These are phyloP conservation scores for Tricholoma bakamatsutake DNA, from an alignment of 768 basidiomycete species.

Conservation along the genomic window DNA sequence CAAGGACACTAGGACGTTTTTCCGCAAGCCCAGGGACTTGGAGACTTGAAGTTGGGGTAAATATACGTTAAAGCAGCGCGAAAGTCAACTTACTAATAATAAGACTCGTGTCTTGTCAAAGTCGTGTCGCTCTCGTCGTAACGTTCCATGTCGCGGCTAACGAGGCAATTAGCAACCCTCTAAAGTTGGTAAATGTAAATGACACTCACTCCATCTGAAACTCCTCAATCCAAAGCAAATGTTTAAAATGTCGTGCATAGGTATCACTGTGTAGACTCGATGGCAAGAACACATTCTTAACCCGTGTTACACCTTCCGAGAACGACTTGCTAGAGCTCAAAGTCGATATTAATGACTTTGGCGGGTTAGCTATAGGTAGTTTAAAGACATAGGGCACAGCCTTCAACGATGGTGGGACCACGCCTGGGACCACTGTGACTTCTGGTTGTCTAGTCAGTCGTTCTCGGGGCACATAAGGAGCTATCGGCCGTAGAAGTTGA, in stretches of 20 bases:
- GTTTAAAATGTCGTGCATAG: slow-evolving; percentile 40
- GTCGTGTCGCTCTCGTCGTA: slow-evolving; percentile 32
- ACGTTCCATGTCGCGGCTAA: slow-evolving; percentile 32
- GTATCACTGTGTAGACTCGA: slow-evolving; percentile 25
- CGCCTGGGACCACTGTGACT: slow-evolving; percentile 31
- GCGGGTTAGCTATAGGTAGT: slow-evolving; percentile 34
- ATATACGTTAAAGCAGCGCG: background rate
- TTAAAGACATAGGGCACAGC: slow-evolving; percentile 32
- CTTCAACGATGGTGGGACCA: slow-evolving; percentile 30
- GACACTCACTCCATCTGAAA: slow-evolving; percentile 21
- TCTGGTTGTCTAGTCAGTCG: slow-evolving; percentile 24
- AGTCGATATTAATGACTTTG: slow-evolving; percentile 21
- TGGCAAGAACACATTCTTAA: slow-evolving; percentile 34
- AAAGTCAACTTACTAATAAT: slow-evolving; percentile 31
- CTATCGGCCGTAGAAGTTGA: slow-evolving; percentile 35
- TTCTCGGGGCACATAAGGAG: slow-evolving; percentile 36
- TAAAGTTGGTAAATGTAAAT: background rate
- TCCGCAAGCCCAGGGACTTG: slow-evolving; percentile 49
- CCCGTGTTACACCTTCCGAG: slow-evolving; percentile 19
- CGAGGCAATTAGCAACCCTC: slow-evolving; percentile 3
- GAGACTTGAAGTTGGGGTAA: slow-evolving; percentile 22
- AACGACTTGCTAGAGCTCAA: slow-evolving; percentile 20
- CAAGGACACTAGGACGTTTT: slow-evolving; percentile 50
- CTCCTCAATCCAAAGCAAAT: slow-evolving; percentile 40
- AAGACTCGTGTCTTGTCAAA: slow-evolving; percentile 23